Percentiles rank a stretch among this genome's conserved stretches.
phyloP scores from a whole-genome alignment of 2,329 filamentous ascomycete species.

The Sclerotinia minor region DNA sequence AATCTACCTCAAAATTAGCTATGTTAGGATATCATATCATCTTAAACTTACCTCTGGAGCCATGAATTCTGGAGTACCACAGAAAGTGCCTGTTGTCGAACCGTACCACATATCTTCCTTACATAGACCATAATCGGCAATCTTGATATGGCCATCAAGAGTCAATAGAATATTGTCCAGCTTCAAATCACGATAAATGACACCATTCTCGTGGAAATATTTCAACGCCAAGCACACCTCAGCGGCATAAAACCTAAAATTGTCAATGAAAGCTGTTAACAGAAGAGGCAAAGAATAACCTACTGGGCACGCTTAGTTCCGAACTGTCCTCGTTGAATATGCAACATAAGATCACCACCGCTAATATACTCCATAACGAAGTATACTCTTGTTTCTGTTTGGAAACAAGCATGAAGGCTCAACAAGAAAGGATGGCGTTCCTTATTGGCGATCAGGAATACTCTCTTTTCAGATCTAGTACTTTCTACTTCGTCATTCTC shows the following conservation, averaged over 20 bases:
- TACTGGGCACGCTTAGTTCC: constrained; percentile 94
- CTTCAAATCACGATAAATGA: constrained; percentile 87
- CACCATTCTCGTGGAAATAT: constrained; percentile 99
- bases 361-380: constrained; percentile 99
- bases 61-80: constrained; percentile 99
- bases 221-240: constrained; percentile 97
- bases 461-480: constrained; percentile 94
- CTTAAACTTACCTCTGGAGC: constrained; percentile 77
- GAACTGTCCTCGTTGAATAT: constrained; percentile 96
- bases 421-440: constrained; percentile 95
- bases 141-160: constrained; percentile 96
- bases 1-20: constrained; percentile 60
- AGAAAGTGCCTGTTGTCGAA: constrained; percentile 95
- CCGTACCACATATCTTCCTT: constrained; percentile 99
- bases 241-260: constrained; percentile 82
- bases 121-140: constrained; percentile 97
- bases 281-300: constrained; percentile 43
- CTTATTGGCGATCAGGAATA: constrained; percentile 95
- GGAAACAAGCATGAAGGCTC: constrained; percentile 96
- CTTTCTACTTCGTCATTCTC: constrained; percentile 99
- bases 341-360: constrained; percentile 97
- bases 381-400: constrained; percentile 96
- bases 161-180: constrained; percentile 89
- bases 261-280: constrained; percentile 31
- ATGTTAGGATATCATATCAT: constrained; percentile 22